Evolutionary conservation across 768 basidiomycete species (phyloP).

Genomic region (Chiua virens): DNA sequence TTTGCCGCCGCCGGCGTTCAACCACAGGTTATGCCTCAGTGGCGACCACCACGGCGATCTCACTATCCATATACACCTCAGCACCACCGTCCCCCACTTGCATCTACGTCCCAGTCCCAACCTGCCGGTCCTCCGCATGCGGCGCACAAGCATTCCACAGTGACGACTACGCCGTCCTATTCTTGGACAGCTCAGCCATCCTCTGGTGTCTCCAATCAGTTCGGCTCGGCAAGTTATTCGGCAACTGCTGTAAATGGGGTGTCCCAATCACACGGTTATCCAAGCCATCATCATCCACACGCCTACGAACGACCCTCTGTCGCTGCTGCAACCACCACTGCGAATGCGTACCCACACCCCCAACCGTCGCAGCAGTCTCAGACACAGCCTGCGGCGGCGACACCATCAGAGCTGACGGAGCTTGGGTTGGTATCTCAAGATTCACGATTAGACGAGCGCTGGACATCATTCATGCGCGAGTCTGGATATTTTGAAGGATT

Average conservation of each 20-base stretch:
- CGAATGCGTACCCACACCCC: background rate
- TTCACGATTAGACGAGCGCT: conserved; percentile 54
- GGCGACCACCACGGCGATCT: conserved; percentile 29
- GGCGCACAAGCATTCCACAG: conserved; percentile 17
- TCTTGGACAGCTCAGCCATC: conserved; percentile 15
- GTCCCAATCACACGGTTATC: conserved; percentile 8
- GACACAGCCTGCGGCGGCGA: conserved; percentile 2
- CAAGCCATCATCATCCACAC: conserved; percentile 14
- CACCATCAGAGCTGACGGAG: conserved; percentile 50
- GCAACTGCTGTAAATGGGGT: background rate
- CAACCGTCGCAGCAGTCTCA: conserved; percentile 8
- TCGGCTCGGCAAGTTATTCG: conserved; percentile 10
- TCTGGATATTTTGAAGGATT: conserved; percentile 45
- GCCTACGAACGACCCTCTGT: conserved; percentile 18
- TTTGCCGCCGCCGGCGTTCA: conserved; percentile 6
- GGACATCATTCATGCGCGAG: conserved; percentile 63
- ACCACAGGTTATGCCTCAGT: conserved; percentile 17
- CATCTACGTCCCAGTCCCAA: background rate
- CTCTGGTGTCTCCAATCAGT: conserved; percentile 1
- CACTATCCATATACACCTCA: conserved; percentile 29
- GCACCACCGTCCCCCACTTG: conserved; percentile 10
- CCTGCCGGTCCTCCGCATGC: conserved; percentile 10
- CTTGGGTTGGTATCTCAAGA: conserved; percentile 60
- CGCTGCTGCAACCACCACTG: background rate
- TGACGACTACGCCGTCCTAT: conserved; percentile 13